A percentile compares a stretch with the other conserved stretches of the same genome.
Conservation (phyloP, 1,284 basidiomycete species). For the Leucoagaricus sp. region DNA sequence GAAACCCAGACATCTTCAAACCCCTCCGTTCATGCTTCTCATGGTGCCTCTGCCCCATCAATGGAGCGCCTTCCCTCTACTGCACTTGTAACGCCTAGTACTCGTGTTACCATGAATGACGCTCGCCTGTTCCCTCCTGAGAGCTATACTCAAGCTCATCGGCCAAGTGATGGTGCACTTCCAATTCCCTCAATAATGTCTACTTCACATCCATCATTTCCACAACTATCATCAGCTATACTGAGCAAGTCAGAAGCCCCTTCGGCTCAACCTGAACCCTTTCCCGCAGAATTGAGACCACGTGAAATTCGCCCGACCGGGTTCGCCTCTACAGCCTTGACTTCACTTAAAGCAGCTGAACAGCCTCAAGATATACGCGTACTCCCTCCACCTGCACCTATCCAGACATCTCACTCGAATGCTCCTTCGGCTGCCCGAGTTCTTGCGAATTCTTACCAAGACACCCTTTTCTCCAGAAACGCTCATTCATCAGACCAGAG, state of each 20-base stretch:
- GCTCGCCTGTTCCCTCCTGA: neutral
- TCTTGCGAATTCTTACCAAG: neutral
- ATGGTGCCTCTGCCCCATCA: neutral
- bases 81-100: neutral
- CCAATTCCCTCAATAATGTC: neutral
- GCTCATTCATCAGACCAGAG: neutral
- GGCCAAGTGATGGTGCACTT: neutral
- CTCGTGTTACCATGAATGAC: neutral
- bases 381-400: neutral
- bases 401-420: neutral
- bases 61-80: neutral
- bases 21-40: neutral
- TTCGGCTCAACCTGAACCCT: neutral
- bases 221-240: neutral
- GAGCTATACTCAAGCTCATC: neutral
- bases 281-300: neutral
- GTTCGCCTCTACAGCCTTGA: neutral
- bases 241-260: neutral
- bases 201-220: neutral
- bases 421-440: neutral
- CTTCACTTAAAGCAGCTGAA: neutral
- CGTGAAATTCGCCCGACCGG: neutral
- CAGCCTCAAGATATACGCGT: conserved; percentile 1
- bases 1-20: neutral
- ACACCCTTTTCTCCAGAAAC: neutral